Evolutionary conservation across 2,329 filamentous ascomycete genomes (phyloP), one percentile per base, ranked within the genome.

Genomic region (Penicillium sp.): DNA sequence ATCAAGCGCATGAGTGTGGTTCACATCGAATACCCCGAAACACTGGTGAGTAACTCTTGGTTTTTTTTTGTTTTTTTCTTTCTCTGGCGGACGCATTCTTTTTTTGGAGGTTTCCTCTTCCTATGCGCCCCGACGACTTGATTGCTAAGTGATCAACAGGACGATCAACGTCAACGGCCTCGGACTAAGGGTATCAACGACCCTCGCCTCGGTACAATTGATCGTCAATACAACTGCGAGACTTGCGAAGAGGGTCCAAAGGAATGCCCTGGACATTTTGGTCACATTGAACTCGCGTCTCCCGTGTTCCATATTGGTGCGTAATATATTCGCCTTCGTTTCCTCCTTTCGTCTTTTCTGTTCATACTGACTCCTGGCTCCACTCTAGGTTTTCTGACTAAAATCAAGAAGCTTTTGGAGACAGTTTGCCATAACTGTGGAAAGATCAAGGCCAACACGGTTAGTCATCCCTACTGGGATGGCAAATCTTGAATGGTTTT

Each of bases 351-450:
- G 29, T 44, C 43, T 51, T 13, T 19, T 16, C 34, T 29, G 11
- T 8, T 13, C 66, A 25, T 51, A 52, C 74, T 76, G 61, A 74
- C 64, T n/a, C 50, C 44, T 21, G 19, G 15, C 13, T n/a, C 27
- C 6, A 25, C 10, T 55, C 23, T 82, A 81, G 94, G 94, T 70
- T 99, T 97, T 78, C 89, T 99, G 80, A 95, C 91, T 76, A 97
- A 97, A 82, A 92, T 96, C 79, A 99, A 99, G 84, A 99, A 97
- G 83, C 86, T 99, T 69, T 82, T 99, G 76, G 95, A 99, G 84
- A 94, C 92, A 68, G 92, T 99, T 76, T 99, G 95, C 84, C 92
- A 96, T 81, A 97, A 95, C 78, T 99, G 95, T 83, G 93, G 92
- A 79, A 96, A 94, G 82, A 91, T 97, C 73, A 86, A 96, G 82